These are phyloP conservation scores for Cutaneotrichosporon mucoides DNA, from an alignment of 1,284 basidiomycete genomes.

Conservation along the genomic window DNA sequence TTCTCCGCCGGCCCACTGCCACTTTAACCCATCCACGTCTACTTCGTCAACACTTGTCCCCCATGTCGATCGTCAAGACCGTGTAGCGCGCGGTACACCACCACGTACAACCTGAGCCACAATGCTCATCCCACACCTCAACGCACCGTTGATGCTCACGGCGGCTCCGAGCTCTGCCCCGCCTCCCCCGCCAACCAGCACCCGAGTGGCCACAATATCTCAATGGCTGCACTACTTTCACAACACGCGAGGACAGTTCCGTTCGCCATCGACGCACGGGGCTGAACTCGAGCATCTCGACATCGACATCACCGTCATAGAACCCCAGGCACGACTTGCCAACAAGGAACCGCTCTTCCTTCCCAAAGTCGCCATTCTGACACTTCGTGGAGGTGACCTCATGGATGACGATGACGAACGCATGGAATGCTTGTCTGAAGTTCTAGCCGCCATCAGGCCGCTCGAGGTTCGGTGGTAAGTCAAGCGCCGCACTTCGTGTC, in stretches of 20 bases:
- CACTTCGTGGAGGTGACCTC: slow-evolving; percentile 1
- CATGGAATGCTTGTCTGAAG: not conserved
- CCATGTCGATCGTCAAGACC: not conserved
- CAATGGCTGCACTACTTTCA: slow-evolving; percentile 4
- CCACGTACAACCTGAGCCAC: not conserved
- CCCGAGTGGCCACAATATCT: not conserved
- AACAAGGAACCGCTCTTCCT: not conserved
- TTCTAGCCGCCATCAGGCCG: not conserved
- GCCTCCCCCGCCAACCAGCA: not conserved
- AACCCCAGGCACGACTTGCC: not conserved
- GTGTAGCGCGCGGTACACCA: not conserved
- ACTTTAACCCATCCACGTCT: too few species aligned
- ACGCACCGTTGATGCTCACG: slow-evolving; percentile 4
- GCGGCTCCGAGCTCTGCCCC: not conserved
- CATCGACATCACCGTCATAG: slow-evolving; percentile 1
- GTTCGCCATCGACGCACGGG: not conserved
- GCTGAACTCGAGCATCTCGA: slow-evolving; percentile 2
- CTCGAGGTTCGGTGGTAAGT: slow-evolving; percentile 3
- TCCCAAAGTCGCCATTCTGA: not conserved
- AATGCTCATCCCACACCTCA: not conserved
- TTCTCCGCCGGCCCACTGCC: too few species aligned
- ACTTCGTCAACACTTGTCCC: not conserved
- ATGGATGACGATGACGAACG: slow-evolving; percentile 1
- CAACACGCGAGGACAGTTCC: not conserved
- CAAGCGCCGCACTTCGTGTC: too few species aligned